phyloP scores from a whole-genome alignment of 352 stramenopile species.

The Phytopythium ostracodes region DNA sequence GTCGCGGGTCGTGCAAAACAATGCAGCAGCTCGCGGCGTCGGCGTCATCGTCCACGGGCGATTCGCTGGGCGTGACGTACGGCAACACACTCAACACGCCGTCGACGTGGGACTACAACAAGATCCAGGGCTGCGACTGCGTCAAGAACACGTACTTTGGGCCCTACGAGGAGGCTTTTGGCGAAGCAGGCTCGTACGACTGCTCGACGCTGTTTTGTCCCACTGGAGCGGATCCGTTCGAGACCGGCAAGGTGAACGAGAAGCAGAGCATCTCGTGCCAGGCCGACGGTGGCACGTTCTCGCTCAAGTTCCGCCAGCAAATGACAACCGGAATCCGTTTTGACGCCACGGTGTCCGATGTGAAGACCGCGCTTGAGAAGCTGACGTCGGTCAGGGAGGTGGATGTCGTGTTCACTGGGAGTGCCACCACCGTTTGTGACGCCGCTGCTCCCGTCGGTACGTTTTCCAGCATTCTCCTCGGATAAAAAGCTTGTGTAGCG shows the following conservation, averaged over 20 bases:
- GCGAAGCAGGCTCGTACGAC: conserved; percentile 50
- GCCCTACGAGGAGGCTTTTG: conserved; percentile 48
- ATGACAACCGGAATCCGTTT: conserved; percentile 53
- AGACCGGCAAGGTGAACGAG: conserved; percentile 63
- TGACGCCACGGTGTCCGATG: conserved; percentile 25
- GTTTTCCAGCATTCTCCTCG: conserved; percentile 1
- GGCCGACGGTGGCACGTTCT: conserved; percentile 53
- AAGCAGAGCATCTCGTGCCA: conserved; percentile 57
- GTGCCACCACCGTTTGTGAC: conserved; percentile 31
- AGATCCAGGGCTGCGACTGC: conserved; percentile 84
- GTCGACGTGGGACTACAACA: conserved; percentile 78
- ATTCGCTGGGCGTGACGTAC: conserved; percentile 54
- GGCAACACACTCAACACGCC: conserved; percentile 50
- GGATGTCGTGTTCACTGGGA: conserved; percentile 42
- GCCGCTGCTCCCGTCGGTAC: conserved; percentile 30
- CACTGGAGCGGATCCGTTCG: conserved; percentile 81
- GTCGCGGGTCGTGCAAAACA: conserved; percentile 65
- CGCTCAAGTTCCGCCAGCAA: conserved; percentile 64
- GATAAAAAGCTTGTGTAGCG: background rate
- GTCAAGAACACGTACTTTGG: conserved; percentile 60
- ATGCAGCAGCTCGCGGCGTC: conserved; percentile 63
- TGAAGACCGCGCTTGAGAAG: conserved; percentile 53
- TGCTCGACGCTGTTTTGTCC: conserved; percentile 87
- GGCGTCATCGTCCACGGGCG: conserved; percentile 31
- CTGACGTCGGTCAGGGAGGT: conserved; percentile 51